Percentiles rank a stretch among this genome's conserved stretches.
Conservation (phyloP, 2,329 filamentous ascomycete genomes). For the Epichloe aotearoae region DNA sequence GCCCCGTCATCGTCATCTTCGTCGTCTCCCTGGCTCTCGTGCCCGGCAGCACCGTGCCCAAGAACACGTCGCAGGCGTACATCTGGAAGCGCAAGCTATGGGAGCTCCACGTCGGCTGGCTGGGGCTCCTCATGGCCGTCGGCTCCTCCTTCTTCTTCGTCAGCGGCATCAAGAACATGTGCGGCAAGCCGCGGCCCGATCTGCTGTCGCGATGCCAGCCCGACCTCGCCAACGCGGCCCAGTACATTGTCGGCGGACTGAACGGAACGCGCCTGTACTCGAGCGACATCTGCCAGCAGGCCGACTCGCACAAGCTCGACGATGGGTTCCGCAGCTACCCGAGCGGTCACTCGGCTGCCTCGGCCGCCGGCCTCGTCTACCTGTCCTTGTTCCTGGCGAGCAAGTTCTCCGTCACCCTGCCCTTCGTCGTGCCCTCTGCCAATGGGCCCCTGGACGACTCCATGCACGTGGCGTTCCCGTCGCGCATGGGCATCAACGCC, state of each 20-base stretch:
- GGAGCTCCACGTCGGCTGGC: slow-evolving; percentile 78
- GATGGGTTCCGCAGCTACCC: slow-evolving; percentile 76
- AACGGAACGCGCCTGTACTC: slow-evolving; percentile 56
- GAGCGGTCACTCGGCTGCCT: slow-evolving; percentile 44
- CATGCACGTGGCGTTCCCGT: slow-evolving; percentile 57
- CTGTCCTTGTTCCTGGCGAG: slow-evolving; percentile 76
- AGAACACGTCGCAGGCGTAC: slow-evolving; percentile 46
- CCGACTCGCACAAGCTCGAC: slow-evolving; percentile 45
- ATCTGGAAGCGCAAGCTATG: slow-evolving; percentile 76
- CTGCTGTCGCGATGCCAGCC: slow-evolving; percentile 68
- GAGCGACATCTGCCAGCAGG: slow-evolving; percentile 61
- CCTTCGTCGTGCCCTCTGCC: slow-evolving; percentile 44
- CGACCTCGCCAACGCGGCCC: slow-evolving; percentile 48
- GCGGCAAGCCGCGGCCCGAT: slow-evolving; percentile 64
- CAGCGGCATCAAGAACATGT: slow-evolving; percentile 69
- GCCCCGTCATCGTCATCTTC: slow-evolving; percentile 56
- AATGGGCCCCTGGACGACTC: slow-evolving; percentile 29
- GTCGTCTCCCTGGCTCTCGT: slow-evolving; percentile 57
- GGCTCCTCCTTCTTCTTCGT: slow-evolving; percentile 68
- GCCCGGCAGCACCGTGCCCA: slow-evolving; percentile 55
- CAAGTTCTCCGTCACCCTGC: slow-evolving; percentile 64
- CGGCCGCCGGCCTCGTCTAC: slow-evolving; percentile 72
- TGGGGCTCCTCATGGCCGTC: slow-evolving; percentile 64
- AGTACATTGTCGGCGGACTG: slow-evolving; percentile 51
- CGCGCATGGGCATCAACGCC: slow-evolving; percentile 35